Evolutionary conservation across 1,139 yeast genomes (phyloP), one percentile per base, ranked within the genome.

Genomic region (Pneumocystis canis): DNA sequence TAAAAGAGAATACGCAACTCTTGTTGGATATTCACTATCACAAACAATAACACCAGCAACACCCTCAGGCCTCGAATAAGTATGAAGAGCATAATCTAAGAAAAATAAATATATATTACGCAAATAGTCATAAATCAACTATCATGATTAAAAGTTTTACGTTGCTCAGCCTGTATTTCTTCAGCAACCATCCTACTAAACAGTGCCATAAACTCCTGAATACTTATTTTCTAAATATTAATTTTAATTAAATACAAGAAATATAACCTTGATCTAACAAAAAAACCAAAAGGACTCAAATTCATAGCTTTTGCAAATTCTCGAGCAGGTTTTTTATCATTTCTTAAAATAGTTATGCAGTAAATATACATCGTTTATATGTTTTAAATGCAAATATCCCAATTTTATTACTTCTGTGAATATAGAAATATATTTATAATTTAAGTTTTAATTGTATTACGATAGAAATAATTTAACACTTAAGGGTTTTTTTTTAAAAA

Each of bases 141-240:
- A 33, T 94, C 94, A 74, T 92, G 97, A 73, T 92, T 97, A 62
- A 92, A 88, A 72, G 90, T 82, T 75, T 92, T 98, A 75, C 98
- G 84, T 75, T 89, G 94, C 56, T 96, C 96, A 1, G 90, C 79
- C 54, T 79, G 77, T 1, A 98, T 94, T 75, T 98, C 83, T 68
- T 84, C 85, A 11, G 96, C 84, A 31, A 92, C 92, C 5, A 98
- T 92, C 70, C 84, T 88, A 30, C 95, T 82, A 75, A 92, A 90
- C 74, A 94, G 94, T 2, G 95, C 82, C 96, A 92, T 88, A 76
- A 92, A 92, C 75, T 92, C 97, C 39, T 72, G 70, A 32, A 74
- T 74, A 40, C 75, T 71, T 47, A 61, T 61, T 28, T 56, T 20
- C 37, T 47, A 28, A 33, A 60, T 39, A 58, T 18, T 33, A n/a